These are phyloP conservation scores for Colletotrichum neosansevieriae DNA, from an alignment of 2,329 filamentous ascomycete genomes.

Conservation along the genomic window DNA sequence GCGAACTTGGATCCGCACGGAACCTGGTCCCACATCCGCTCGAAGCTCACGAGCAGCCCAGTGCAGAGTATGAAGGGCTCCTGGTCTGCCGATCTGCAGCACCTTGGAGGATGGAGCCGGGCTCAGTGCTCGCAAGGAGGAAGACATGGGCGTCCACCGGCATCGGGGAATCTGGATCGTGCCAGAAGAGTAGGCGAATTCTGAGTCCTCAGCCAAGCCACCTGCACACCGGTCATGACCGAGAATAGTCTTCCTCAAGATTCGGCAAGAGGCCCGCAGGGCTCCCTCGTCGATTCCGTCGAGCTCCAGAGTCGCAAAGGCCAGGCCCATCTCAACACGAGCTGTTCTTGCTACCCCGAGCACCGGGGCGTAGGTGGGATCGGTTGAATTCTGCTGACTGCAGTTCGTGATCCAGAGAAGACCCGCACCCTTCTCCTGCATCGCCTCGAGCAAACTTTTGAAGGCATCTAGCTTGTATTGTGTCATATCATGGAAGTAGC, in stretches of 20 bases:
- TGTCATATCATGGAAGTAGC: constrained; percentile 31
- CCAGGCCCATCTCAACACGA: constrained; percentile 45
- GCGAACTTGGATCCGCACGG: constrained; percentile 45
- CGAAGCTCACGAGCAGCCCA: background rate
- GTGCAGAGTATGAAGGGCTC: background rate
- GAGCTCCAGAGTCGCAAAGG: constrained; percentile 49
- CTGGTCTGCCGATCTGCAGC: constrained; percentile 2
- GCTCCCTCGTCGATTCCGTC: constrained; percentile 21
- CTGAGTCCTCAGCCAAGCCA: background rate
- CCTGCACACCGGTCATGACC: background rate
- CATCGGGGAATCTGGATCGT: constrained; percentile 12
- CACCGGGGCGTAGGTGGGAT: constrained; percentile 45
- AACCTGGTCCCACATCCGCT: constrained; percentile 19
- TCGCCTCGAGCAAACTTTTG: background rate
- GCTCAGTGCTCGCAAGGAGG: background rate
- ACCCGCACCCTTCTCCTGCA: background rate
- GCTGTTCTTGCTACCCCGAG: constrained; percentile 47
- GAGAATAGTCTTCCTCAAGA: rapidly evolving
- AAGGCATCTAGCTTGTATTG: background rate
- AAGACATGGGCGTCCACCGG: constrained; percentile 5
- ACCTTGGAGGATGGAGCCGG: background rate
- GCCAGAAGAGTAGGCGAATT: background rate
- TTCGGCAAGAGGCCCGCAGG: background rate
- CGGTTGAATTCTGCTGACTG: constrained; percentile 42
- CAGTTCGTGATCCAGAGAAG: constrained; percentile 48